Evolutionary conservation across 2,329 filamentous ascomycete species (phyloP).

Genomic region (Nemania sp.): DNA sequence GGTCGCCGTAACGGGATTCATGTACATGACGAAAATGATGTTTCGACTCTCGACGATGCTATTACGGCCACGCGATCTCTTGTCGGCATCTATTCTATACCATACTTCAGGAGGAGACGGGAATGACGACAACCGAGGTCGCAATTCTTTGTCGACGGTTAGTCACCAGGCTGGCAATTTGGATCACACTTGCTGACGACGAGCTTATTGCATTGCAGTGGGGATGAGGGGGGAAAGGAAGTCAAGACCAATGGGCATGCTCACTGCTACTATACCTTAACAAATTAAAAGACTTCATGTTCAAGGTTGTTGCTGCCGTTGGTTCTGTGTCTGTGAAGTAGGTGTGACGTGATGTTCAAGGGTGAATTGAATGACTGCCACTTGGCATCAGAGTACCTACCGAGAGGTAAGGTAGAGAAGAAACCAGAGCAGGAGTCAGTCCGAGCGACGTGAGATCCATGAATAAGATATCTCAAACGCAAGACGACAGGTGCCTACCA

Average conservation of each 20-base stretch:
- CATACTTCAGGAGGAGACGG: not conserved
- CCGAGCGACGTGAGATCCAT: too few species aligned
- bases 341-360: too few species aligned
- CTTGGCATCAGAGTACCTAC: not conserved
- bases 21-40: not conserved
- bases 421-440: too few species aligned
- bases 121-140: not conserved
- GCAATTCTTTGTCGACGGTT: not conserved
- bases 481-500: too few species aligned
- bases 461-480: too few species aligned
- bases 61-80: not conserved
- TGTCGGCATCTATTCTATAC: not conserved
- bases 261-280: not conserved
- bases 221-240: not conserved
- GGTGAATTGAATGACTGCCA: not conserved
- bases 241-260: not conserved
- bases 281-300: slow-evolving; percentile 4
- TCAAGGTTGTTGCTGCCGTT: too few species aligned
- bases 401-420: too few species aligned
- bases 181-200: not conserved
- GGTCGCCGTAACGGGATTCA: not conserved
- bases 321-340: not conserved
- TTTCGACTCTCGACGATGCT: not conserved
- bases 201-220: not conserved
- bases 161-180: not conserved